phyloP scores from a whole-genome alignment of 228 moss, liverwort and hornwort genomes.

The Sphagnum fallax region DNA sequence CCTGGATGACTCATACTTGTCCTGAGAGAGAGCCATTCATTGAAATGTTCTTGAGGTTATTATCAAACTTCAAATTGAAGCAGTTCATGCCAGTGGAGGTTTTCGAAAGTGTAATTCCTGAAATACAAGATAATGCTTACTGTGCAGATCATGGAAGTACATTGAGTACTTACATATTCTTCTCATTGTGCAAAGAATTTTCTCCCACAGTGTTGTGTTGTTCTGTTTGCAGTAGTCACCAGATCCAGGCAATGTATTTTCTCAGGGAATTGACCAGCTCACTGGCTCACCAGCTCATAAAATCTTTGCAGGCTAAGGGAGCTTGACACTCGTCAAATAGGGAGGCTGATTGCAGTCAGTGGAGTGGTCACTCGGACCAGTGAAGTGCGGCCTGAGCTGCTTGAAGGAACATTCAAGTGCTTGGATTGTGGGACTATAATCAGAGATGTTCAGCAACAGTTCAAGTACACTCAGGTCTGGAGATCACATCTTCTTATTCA shows the following conservation, averaged over 20 bases:
- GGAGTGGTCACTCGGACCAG: constrained; percentile 99
- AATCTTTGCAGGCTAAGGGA: constrained; percentile 66
- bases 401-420: constrained; percentile 85
- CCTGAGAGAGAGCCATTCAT: neutral
- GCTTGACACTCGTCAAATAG: constrained; percentile 82
- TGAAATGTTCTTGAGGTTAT: neutral
- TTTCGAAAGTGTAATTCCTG: neutral
- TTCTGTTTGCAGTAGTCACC: neutral
- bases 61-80: neutral
- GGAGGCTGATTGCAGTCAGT: constrained; percentile 90
- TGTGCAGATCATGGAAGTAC: too few relatives aligned
- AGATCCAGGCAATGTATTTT: too few relatives aligned
- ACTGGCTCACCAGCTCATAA: too few relatives aligned
- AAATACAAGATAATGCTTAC: too few relatives aligned
- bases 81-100: neutral
- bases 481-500: neutral
- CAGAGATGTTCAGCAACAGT: constrained; percentile 80
- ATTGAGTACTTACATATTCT: too few relatives aligned
- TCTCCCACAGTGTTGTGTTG: neutral
- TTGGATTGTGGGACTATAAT: constrained; percentile 79
- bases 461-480: constrained; percentile 91
- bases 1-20: neutral
- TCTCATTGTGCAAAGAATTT: too few relatives aligned
- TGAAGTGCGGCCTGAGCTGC: constrained; percentile 96
- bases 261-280: too few relatives aligned